Evolutionary conservation across 768 basidiomycete species (phyloP).

Genomic region (Fibroporia radiculosa): DNA sequence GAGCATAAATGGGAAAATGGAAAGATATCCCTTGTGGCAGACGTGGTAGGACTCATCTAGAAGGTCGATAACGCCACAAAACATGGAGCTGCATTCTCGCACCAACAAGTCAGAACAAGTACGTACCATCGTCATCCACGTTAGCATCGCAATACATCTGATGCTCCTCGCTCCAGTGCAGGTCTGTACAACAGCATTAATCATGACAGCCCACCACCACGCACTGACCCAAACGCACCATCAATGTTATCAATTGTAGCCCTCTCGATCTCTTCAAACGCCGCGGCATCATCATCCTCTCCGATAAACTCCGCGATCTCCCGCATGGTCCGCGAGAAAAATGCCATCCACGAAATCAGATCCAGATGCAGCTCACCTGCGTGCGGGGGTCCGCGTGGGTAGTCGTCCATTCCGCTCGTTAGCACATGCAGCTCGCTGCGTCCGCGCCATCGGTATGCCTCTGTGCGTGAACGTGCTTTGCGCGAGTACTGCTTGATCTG

Average conservation of each 20-base stretch:
- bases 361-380: constrained; percentile 91
- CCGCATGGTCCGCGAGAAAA: constrained; percentile 90
- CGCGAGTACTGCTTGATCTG: constrained; percentile 89
- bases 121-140: constrained; percentile 76
- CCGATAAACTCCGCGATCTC: constrained; percentile 84
- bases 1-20: constrained; percentile 88
- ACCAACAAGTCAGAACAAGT: background rate
- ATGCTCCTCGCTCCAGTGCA: constrained; percentile 87
- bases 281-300: constrained; percentile 74
- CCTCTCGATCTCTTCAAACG: constrained; percentile 69
- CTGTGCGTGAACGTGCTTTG: constrained; percentile 74
- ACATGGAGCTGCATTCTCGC: background rate
- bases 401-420: constrained; percentile 96
- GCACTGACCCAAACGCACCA: constrained; percentile 35
- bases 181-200: constrained; percentile 42
- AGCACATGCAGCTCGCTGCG: constrained; percentile 80
- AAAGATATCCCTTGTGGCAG: constrained; percentile 89
- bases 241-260: constrained; percentile 83
- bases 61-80: background rate
- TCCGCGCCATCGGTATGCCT: constrained; percentile 94
- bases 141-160: constrained; percentile 92
- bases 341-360: constrained; percentile 93
- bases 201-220: background rate
- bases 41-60: constrained; percentile 87
- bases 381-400: constrained; percentile 84